Conservation (phyloP, 345 rosid species). For the Citrus hindsii region DNA sequence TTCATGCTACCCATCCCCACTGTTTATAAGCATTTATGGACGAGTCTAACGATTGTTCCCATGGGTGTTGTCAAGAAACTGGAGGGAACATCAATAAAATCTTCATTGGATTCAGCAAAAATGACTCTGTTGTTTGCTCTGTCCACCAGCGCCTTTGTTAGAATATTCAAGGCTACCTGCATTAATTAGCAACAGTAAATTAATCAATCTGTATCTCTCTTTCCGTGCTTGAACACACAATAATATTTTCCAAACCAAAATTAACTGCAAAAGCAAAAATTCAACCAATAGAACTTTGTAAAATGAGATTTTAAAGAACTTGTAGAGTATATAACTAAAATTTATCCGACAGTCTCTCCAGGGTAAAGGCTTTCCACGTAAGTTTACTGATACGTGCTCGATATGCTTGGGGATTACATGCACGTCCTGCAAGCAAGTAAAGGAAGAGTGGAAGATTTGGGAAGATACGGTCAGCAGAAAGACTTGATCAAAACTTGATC, state of each 20-base stretch:
- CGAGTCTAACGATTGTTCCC: constrained; percentile 13
- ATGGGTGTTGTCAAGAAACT: constrained; percentile 25
- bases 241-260: background rate
- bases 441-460: too few relatives aligned
- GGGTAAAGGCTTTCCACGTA: too few relatives aligned
- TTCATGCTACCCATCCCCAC: constrained; percentile 11
- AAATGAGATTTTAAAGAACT: too few relatives aligned
- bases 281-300: background rate
- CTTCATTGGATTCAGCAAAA: constrained; percentile 14
- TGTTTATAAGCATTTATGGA: background rate
- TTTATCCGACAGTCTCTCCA: too few relatives aligned
- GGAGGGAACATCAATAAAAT: constrained; percentile 25
- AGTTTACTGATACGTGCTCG: too few relatives aligned
- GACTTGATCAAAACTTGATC: too few relatives aligned
- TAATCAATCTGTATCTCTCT: background rate
- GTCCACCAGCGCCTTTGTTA: background rate
- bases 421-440: too few relatives aligned
- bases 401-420: too few relatives aligned
- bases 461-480: too few relatives aligned
- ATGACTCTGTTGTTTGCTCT: constrained; percentile 8
- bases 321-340: too few relatives aligned
- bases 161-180: background rate
- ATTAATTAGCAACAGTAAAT: background rate
- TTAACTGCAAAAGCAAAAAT: background rate
- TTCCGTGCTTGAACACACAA: background rate